phyloP scores from a whole-genome alignment of 2,329 filamentous ascomycete genomes.

The Colletotrichum musicola region DNA sequence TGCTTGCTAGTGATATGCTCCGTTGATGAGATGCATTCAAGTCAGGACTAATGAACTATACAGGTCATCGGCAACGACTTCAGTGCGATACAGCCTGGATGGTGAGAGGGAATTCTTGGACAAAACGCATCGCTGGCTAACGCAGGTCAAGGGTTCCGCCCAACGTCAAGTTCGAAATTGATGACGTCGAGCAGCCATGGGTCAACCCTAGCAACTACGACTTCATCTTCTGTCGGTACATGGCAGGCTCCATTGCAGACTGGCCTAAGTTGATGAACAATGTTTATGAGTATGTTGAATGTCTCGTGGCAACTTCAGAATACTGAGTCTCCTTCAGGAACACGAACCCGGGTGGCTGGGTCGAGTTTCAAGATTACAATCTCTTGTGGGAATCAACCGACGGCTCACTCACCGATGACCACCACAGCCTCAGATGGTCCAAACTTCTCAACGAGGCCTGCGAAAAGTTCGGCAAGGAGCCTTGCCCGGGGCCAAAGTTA shows the following conservation, averaged over 20 bases:
- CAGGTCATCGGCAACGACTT: too few relatives aligned
- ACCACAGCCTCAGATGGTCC: too few relatives aligned
- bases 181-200: conserved; percentile 57
- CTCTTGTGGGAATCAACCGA: conserved; percentile 25
- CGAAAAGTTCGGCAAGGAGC: conserved; percentile 40
- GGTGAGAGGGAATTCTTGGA: too few relatives aligned
- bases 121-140: too few relatives aligned
- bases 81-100: too few relatives aligned
- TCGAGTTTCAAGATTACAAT: conserved; percentile 43
- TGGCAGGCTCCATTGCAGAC: conserved; percentile 13
- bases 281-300: neutral
- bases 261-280: conserved; percentile 16
- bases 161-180: conserved; percentile 64
- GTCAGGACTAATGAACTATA: too few relatives aligned
- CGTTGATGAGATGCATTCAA: too few relatives aligned
- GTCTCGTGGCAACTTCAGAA: too few relatives aligned
- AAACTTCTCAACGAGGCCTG: too few relatives aligned
- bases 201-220: conserved; percentile 51
- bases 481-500: conserved; percentile 45
- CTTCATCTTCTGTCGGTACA: conserved; percentile 46
- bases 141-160: conserved; percentile 60
- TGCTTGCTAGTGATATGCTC: neutral
- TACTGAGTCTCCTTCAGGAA: too few relatives aligned
- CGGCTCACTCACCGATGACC: too few relatives aligned
- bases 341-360: conserved; percentile 50